Conservation (phyloP, 768 basidiomycete species). For the Inosperma sp. region DNA sequence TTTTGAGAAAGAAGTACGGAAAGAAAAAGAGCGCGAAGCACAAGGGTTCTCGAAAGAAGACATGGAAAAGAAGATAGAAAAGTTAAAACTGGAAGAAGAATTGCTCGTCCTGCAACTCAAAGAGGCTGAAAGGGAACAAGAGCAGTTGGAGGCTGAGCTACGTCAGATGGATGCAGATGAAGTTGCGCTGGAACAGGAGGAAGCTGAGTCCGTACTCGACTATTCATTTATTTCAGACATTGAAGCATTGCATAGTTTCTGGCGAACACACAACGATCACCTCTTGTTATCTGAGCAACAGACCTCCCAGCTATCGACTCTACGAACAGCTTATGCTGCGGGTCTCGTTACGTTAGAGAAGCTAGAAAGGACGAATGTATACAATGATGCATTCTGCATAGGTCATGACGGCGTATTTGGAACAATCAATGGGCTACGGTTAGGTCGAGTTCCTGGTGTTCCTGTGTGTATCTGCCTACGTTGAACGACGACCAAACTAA, state of each 20-base stretch:
- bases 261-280: conserved; percentile 74
- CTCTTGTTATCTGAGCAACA: conserved; percentile 62
- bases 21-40: conserved; percentile 70
- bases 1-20: conserved; percentile 83
- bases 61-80: conserved; percentile 68
- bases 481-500: conserved; percentile 6
- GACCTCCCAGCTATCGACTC: conserved; percentile 59
- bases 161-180: conserved; percentile 71
- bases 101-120: conserved; percentile 70
- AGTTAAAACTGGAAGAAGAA: conserved; percentile 62
- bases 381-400: conserved; percentile 94
- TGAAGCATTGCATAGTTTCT: conserved; percentile 49
- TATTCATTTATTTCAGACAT: not conserved
- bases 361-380: conserved; percentile 88
- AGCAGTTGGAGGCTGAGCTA: conserved; percentile 70
- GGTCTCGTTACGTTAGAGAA: conserved; percentile 76
- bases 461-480: conserved; percentile 46
- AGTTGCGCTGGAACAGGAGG: conserved; percentile 72
- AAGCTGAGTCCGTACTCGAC: conserved; percentile 60
- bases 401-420: conserved; percentile 94
- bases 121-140: conserved; percentile 70
- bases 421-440: conserved; percentile 93
- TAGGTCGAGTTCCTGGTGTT: conserved; percentile 82
- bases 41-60: conserved; percentile 59
- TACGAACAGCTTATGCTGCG: conserved; percentile 73